Evolutionary conservation across 169 alveolate genomes (phyloP).

Genomic region (Plasmodium inui): DNA sequence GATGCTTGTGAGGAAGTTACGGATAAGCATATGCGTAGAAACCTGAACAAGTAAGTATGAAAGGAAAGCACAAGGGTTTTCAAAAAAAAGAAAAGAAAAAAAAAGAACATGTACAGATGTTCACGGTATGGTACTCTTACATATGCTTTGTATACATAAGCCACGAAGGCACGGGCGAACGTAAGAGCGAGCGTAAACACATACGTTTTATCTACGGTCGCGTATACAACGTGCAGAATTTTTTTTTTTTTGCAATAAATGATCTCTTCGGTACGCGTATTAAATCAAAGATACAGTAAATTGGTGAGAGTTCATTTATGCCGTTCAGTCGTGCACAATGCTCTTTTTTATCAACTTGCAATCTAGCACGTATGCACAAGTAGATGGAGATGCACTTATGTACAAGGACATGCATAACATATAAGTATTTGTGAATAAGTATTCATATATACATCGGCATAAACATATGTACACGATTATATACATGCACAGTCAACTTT

Average conservation of each 20-base stretch:
- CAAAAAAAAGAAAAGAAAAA: not conserved
- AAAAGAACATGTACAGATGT: not conserved
- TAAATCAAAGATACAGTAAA: not conserved
- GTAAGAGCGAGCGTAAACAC: not conserved
- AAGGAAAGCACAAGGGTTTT: not conserved
- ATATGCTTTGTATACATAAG: not conserved
- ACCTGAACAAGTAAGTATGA: not conserved
- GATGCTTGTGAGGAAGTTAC: not conserved
- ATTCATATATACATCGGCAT: not conserved
- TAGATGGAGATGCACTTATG: not conserved
- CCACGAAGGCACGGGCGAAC: not conserved
- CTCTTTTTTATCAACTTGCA: not conserved
- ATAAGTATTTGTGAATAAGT: not conserved
- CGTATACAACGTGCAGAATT: conserved; percentile 4
- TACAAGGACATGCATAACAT: not conserved
- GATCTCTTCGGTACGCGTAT: not conserved
- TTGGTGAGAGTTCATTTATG: not conserved
- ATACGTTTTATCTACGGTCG: not conserved
- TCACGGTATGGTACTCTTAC: not conserved
- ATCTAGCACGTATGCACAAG: not conserved
- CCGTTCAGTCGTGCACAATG: not conserved
- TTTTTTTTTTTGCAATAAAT: conserved; percentile 6
- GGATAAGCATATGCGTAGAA: not conserved
- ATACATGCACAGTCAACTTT: not conserved
- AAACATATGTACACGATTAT: not conserved